Conservation (phyloP, 73 alveolate species). For the Vitrella brassicaformis region DNA sequence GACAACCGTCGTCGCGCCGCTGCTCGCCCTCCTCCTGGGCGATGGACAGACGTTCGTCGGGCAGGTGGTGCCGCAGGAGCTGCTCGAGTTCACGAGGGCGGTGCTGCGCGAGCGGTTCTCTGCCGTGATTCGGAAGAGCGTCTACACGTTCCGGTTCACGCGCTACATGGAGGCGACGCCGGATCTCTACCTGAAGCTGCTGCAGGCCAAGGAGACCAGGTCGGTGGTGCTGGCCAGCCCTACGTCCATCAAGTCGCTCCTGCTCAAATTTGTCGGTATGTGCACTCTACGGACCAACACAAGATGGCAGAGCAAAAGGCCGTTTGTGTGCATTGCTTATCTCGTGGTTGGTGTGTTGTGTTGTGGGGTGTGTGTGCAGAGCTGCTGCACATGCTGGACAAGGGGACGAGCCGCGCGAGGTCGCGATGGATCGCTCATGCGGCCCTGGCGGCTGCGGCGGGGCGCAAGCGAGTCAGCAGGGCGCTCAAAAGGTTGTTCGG, state of each 20-base stretch:
- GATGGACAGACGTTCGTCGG: not conserved
- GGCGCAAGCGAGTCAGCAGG: too few species aligned
- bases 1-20: constrained; percentile 16
- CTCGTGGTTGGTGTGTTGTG: too few species aligned
- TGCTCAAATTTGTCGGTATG: not conserved
- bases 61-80: not conserved
- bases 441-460: too few species aligned
- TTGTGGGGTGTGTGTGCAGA: too few species aligned
- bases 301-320: too few species aligned
- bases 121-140: not conserved
- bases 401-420: not conserved
- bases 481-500: too few species aligned
- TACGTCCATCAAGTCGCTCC: not conserved
- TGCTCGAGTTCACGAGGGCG: not conserved
- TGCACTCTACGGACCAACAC: too few species aligned
- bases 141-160: not conserved
- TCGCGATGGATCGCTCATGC: too few species aligned
- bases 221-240: not conserved
- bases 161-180: not conserved
- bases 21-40: not conserved
- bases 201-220: not conserved
- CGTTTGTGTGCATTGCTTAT: too few species aligned
- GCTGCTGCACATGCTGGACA: not conserved
- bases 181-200: not conserved
- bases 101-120: constrained; percentile 20